Percentiles rank a stretch among this genome's conserved stretches.
These are phyloP conservation scores for Pythium sukuiense DNA, from an alignment of 352 stramenopile genomes.

Conservation along the genomic window DNA sequence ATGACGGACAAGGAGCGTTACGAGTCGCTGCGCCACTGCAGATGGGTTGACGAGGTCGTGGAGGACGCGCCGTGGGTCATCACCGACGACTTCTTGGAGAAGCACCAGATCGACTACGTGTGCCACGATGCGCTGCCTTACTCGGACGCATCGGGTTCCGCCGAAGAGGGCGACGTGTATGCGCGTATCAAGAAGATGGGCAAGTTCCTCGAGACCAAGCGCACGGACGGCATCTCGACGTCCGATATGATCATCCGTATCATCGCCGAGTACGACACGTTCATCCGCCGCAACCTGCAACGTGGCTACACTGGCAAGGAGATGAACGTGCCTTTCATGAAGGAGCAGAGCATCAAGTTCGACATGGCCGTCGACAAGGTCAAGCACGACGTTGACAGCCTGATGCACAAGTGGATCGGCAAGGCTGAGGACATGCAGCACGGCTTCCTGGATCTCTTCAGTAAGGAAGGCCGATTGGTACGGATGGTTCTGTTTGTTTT, in stretches of 20 bases:
- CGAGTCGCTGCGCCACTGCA: slow-evolving; percentile 82
- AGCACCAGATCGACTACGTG: slow-evolving; percentile 88
- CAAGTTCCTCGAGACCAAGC: slow-evolving; percentile 83
- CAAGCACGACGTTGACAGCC: slow-evolving; percentile 73
- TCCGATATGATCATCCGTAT: slow-evolving; percentile 90
- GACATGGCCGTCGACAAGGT: slow-evolving; percentile 86
- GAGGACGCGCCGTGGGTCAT: slow-evolving; percentile 88
- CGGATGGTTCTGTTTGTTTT: slow-evolving; percentile 2
- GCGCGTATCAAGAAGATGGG: slow-evolving; percentile 85
- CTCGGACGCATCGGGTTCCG: slow-evolving; percentile 68
- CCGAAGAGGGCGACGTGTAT: slow-evolving; percentile 81
- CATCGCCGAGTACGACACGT: slow-evolving; percentile 91
- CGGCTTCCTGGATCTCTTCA: slow-evolving; percentile 76
- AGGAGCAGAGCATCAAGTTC: slow-evolving; percentile 88
- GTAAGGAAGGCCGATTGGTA: slow-evolving; percentile 75
- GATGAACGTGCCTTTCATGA: slow-evolving; percentile 91
- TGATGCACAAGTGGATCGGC: slow-evolving; percentile 76
- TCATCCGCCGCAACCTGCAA: slow-evolving; percentile 88
- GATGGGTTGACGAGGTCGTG: slow-evolving; percentile 87
- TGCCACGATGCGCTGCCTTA: slow-evolving; percentile 89
- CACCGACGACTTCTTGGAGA: slow-evolving; percentile 79
- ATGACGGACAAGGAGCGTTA: slow-evolving; percentile 90
- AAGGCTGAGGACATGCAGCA: slow-evolving; percentile 84
- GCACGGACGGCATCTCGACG: slow-evolving; percentile 88
- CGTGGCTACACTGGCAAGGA: slow-evolving; percentile 90